phyloP scores from a whole-genome alignment of 1,284 basidiomycete genomes.

The Microstroma glucosiphilum region DNA sequence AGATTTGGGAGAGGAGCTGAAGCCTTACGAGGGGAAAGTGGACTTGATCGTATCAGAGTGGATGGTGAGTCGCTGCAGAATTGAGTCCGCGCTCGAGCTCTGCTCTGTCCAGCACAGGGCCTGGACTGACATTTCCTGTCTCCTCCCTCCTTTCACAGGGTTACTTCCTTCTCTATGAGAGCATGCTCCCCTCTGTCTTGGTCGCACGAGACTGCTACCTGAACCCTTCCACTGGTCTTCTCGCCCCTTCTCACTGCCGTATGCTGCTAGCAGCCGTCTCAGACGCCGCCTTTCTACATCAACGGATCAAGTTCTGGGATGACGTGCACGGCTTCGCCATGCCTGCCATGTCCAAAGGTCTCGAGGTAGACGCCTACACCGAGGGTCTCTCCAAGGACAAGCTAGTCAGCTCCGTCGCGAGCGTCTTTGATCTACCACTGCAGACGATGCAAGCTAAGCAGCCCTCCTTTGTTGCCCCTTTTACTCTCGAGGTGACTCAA shows the following conservation, averaged over 20 bases:
- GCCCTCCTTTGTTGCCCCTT: slow-evolving; percentile 48
- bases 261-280: slow-evolving; percentile 78
- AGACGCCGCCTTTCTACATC: slow-evolving; percentile 67
- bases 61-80: slow-evolving; percentile 60
- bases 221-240: slow-evolving; percentile 61
- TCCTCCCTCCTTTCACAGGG: slow-evolving; percentile 16
- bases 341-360: slow-evolving; percentile 39
- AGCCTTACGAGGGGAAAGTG: slow-evolving; percentile 63
- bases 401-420: slow-evolving; percentile 25
- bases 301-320: slow-evolving; percentile 80
- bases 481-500: slow-evolving; percentile 17
- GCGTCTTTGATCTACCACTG: slow-evolving; percentile 43
- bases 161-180: slow-evolving; percentile 69
- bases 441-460: slow-evolving; percentile 27
- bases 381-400: slow-evolving; percentile 30
- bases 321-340: slow-evolving; percentile 69
- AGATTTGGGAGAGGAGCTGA: slow-evolving; percentile 65
- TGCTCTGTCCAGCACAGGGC: background rate
- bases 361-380: slow-evolving; percentile 42
- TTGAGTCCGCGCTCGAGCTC: no score
- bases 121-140: background rate
- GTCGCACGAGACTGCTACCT: slow-evolving; percentile 79
- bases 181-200: slow-evolving; percentile 92
- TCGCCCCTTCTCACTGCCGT: slow-evolving; percentile 83
- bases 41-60: slow-evolving; percentile 94